phyloP scores from a whole-genome alignment of 352 stramenopile genomes.

The Thraustotheca clavata region DNA sequence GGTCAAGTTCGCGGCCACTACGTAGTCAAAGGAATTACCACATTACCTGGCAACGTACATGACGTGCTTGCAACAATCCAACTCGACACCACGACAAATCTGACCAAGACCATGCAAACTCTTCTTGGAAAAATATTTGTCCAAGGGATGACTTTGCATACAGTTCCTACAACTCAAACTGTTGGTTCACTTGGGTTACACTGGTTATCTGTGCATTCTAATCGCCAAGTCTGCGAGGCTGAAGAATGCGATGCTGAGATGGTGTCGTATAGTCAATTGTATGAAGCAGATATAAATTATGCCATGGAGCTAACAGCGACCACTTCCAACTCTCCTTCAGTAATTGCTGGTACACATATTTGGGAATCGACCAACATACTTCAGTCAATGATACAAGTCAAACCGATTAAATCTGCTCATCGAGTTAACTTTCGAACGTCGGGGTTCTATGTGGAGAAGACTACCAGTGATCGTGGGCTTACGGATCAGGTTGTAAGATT shows the following conservation, averaged over 20 bases:
- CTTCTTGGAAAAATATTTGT: conserved; percentile 6
- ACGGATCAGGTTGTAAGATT: background rate
- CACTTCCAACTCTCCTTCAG: background rate
- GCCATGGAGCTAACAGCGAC: background rate
- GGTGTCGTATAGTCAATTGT: conserved; percentile 9
- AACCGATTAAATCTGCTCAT: background rate
- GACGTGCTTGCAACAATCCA: background rate
- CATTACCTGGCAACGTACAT: conserved; percentile 3
- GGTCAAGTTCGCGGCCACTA: background rate
- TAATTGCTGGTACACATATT: background rate
- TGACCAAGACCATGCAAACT: conserved; percentile 1
- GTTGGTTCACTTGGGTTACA: background rate
- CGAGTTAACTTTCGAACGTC: background rate
- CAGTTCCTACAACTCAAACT: background rate
- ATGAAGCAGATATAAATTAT: background rate
- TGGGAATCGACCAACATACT: conserved; percentile 8
- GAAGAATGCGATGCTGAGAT: background rate
- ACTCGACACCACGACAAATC: background rate
- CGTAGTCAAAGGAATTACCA: conserved; percentile 10
- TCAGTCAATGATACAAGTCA: background rate
- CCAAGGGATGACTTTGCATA: conserved; percentile 14
- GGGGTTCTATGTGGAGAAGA: conserved; percentile 12
- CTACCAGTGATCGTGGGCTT: background rate
- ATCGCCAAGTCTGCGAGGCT: background rate
- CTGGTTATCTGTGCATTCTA: background rate